Base-by-base conservation (phyloP, 257 asterid genomes). In the Solanum gracilifrons region DNA sequence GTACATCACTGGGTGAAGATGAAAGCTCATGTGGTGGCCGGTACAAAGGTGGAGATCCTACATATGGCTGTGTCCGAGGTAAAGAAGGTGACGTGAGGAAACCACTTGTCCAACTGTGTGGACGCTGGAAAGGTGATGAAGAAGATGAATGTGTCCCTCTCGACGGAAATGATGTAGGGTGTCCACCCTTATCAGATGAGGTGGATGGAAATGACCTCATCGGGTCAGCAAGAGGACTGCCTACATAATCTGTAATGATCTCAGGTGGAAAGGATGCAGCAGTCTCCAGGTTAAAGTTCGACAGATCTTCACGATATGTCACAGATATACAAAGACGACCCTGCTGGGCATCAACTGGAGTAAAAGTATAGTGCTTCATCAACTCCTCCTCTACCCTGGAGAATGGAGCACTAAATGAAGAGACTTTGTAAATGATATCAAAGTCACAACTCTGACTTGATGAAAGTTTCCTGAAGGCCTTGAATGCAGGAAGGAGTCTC, bases 81-180 rank as follows among this genome's bases (percentile, higher is more conserved):
- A 92, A 87, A 23, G 93, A 92, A 88, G 88, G 72, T 64, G 92
- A 96, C 92, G 91, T 89, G 85, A 94, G 96, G 86, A 94, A 55
- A 84, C 99, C 97, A 94, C 98, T 92, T n/a, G 98, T 88, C 99
- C 99, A 97, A 91, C 98, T 97, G 89, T 94, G 98, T 9, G 98
- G 99, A 36, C 95, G 94, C 66, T 94, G 98, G 88, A 91, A 92
- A 39, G 97, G 95, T 13, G 92, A 88, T 3, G 96, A 87, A 75
- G 96, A 66, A 86, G 92, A 85, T 58, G 92, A 77, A 41, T 91
- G 95, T 87, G 84, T 88, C 87, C 92, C 94, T 91, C 95, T 90
- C 2, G 89, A 72, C 15, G 92, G 90, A 88, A 92, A 89, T 23
- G 98, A 94, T 13, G 93, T 90, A 18, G 92, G 89, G 82, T 84